These are phyloP conservation scores for Ophiostoma triangulosporum DNA, from an alignment of 2,329 filamentous ascomycete species.

Conservation along the genomic window DNA sequence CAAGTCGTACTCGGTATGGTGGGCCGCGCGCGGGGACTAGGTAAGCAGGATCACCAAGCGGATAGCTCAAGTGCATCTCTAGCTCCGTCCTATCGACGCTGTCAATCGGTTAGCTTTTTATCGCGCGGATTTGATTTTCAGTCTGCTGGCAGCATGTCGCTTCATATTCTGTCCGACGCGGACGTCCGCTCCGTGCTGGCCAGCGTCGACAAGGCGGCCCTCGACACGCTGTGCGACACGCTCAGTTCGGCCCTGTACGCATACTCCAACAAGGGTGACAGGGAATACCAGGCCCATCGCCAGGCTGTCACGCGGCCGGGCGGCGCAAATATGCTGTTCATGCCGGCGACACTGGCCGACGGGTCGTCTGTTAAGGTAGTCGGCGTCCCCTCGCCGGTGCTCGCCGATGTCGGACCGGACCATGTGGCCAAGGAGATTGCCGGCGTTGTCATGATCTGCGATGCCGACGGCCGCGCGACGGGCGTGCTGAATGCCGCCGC, in stretches of 20 bases:
- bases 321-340: conserved; percentile 51
- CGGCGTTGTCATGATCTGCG: conserved; percentile 46
- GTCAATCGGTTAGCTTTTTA: too few species aligned
- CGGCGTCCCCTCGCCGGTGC: conserved; percentile 17
- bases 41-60: too few species aligned
- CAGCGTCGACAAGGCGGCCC: conserved; percentile 41
- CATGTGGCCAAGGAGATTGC: conserved; percentile 22
- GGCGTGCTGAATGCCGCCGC: conserved; percentile 55
- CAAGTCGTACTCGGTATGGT: too few species aligned
- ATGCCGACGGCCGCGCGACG: conserved; percentile 40
- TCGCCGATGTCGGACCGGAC: conserved; percentile 8
- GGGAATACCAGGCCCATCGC: conserved; percentile 47
- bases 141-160: not conserved
- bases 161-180: conserved; percentile 35
- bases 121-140: not conserved
- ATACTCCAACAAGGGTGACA: conserved; percentile 49
- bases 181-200: conserved; percentile 42
- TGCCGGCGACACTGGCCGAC: conserved; percentile 48
- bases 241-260: conserved; percentile 48
- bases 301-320: conserved; percentile 46
- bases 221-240: conserved; percentile 40
- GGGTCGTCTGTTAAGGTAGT: conserved; percentile 53
- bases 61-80: too few species aligned
- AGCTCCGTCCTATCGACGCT: too few species aligned
- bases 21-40: too few species aligned